Evolutionary conservation across 495 filamentous ascomycete genomes (phyloP).

Genomic region (Copromyces sp.): DNA sequence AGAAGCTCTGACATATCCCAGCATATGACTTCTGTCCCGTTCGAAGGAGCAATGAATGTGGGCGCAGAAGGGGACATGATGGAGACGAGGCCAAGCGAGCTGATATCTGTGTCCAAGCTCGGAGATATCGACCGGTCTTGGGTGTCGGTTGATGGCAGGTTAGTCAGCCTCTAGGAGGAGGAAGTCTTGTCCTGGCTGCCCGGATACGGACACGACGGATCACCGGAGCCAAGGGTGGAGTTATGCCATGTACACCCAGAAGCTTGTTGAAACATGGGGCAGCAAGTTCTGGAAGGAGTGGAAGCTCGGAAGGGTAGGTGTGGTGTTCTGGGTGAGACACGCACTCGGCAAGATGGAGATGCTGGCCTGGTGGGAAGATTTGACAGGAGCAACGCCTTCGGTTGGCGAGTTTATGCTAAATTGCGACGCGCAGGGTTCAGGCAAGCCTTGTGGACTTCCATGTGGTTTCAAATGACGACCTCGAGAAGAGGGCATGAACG

Average conservation of each 20-base stretch:
- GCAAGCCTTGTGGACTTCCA: constrained; percentile 10
- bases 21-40: background rate
- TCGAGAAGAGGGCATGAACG: background rate
- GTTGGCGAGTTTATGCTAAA: constrained; percentile 28
- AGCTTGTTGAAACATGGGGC: background rate
- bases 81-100: background rate
- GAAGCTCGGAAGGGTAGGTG: background rate
- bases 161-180: background rate
- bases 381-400: constrained; percentile 17
- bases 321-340: background rate
- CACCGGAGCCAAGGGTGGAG: background rate
- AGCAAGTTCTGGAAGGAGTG: background rate
- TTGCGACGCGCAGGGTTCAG: constrained; percentile 7
- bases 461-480: background rate
- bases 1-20: background rate
- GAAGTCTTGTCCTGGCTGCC: background rate
- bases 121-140: background rate
- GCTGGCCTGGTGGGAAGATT: background rate
- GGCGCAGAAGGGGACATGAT: background rate
- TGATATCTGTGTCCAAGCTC: background rate
- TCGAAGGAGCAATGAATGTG: background rate
- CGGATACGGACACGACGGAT: background rate
- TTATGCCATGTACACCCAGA: background rate
- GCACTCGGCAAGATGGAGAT: background rate
- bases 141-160: background rate